Conservation (phyloP, 805 yeast species). For the Ogataea minuta region DNA sequence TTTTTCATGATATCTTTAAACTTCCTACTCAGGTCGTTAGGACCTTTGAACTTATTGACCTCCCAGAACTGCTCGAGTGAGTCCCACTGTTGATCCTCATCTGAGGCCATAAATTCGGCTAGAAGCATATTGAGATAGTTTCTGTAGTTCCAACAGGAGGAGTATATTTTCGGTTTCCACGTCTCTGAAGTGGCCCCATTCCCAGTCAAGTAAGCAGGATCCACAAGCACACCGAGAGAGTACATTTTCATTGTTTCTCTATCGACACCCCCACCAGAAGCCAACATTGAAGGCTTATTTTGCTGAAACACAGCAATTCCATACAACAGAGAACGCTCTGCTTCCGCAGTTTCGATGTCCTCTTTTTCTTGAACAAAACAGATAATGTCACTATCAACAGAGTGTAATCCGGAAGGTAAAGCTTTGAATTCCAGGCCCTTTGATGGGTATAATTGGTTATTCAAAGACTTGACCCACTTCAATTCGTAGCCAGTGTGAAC, state of each 20-base stretch:
- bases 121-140: slow-evolving; percentile 35
- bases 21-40: slow-evolving; percentile 27
- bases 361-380: slow-evolving; percentile 42
- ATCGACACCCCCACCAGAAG: slow-evolving; percentile 28
- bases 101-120: slow-evolving; percentile 27
- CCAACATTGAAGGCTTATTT: slow-evolving; percentile 27
- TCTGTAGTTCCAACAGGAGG: slow-evolving; percentile 45
- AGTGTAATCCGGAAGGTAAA: slow-evolving; percentile 70
- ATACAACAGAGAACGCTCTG: slow-evolving; percentile 31
- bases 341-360: slow-evolving; percentile 17
- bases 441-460: slow-evolving; percentile 29
- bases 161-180: slow-evolving; percentile 43
- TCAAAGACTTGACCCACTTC: slow-evolving; percentile 40
- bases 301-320: slow-evolving; percentile 55
- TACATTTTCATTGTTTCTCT: slow-evolving; percentile 54
- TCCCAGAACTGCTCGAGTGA: slow-evolving; percentile 29
- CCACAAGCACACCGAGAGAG: slow-evolving; percentile 60
- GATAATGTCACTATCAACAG: slow-evolving; percentile 48
- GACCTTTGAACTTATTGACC: slow-evolving; percentile 32
- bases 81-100: slow-evolving; percentile 19
- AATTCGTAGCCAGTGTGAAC: slow-evolving; percentile 49
- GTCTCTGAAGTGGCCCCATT: slow-evolving; percentile 6
- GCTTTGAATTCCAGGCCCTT: slow-evolving; percentile 57
- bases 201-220: slow-evolving; percentile 34
- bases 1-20: slow-evolving; percentile 26